phyloP scores from a whole-genome alignment of 1,284 basidiomycete genomes.

The Pulchroboletus neoregius region DNA sequence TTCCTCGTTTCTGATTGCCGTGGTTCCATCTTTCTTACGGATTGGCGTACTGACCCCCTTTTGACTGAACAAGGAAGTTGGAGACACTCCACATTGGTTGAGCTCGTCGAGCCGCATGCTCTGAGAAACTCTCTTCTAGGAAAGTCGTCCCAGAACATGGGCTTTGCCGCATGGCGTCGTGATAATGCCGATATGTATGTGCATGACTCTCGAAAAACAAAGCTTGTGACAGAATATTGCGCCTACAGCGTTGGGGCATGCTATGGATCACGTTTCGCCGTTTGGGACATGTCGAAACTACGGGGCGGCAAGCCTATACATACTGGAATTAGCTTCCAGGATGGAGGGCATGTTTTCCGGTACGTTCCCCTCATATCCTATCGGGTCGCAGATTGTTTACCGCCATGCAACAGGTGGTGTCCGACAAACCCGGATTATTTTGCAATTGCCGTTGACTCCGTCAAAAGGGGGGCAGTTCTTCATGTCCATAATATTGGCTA shows the following conservation, averaged over 20 bases:
- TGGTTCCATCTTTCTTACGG: constrained; percentile 68
- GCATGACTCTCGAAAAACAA: neutral
- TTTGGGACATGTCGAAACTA: constrained; percentile 71
- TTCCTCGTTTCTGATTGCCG: constrained; percentile 70
- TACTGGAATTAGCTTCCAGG: constrained; percentile 56
- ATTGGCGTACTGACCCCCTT: constrained; percentile 71
- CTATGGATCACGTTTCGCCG: constrained; percentile 61
- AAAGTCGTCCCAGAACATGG: constrained; percentile 44
- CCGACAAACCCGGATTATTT: constrained; percentile 71
- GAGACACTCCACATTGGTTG: constrained; percentile 60
- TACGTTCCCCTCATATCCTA: constrained; percentile 29
- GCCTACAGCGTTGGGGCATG: constrained; percentile 62
- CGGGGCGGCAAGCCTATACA: constrained; percentile 66
- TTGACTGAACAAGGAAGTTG: constrained; percentile 49
- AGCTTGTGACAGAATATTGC: constrained; percentile 10
- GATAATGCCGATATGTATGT: constrained; percentile 69
- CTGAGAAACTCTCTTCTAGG: constrained; percentile 52
- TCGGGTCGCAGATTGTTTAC: constrained; percentile 5
- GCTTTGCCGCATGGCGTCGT: constrained; percentile 63
- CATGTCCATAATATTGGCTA: constrained; percentile 65
- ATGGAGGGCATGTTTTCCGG: constrained; percentile 68
- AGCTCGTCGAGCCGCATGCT: constrained; percentile 66
- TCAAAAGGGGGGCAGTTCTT: constrained; percentile 58
- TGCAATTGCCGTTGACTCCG: constrained; percentile 60
- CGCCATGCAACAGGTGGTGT: constrained; percentile 55